phyloP scores from a whole-genome alignment of 176 grass and related monocot genomes.

The Coix lacrymajobi region DNA sequence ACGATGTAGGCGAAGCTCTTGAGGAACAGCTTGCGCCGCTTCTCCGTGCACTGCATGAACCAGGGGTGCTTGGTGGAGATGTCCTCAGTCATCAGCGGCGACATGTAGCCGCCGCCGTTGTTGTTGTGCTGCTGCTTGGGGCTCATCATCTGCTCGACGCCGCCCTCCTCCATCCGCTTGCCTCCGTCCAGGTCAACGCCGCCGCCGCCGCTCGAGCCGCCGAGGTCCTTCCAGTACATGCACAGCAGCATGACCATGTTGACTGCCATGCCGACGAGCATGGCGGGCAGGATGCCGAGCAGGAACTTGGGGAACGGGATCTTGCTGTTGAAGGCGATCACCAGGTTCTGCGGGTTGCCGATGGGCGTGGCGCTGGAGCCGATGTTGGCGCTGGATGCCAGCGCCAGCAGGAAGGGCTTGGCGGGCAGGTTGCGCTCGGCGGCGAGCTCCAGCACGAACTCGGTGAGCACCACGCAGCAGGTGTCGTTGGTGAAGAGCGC shows the following conservation, averaged over 20 bases:
- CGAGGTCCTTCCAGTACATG: conserved; percentile 81
- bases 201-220: no score
- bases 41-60: conserved; percentile 58
- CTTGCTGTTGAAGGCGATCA: conserved; percentile 81
- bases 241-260: conserved; percentile 72
- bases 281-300: conserved; percentile 64
- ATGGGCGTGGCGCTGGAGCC: conserved; percentile 85
- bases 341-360: conserved; percentile 94
- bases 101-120: not conserved
- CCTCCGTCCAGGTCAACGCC: not conserved
- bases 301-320: conserved; percentile 78
- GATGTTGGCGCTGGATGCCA: conserved; percentile 92
- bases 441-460: conserved; percentile 88
- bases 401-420: conserved; percentile 79
- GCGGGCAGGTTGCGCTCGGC: conserved; percentile 80
- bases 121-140: not conserved
- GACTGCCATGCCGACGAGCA: conserved; percentile 68
- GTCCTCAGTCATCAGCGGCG: conserved; percentile 37
- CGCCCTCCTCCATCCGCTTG: conserved; percentile 23
- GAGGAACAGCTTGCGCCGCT: conserved; percentile 41
- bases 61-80: conserved; percentile 36
- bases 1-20: conserved; percentile 68
- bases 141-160: not conserved
- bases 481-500: conserved; percentile 98
- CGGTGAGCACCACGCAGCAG: conserved; percentile 94